Evolutionary conservation across 2,329 filamentous ascomycete genomes (phyloP).

Genomic region (Gnomoniopsis sp.): DNA sequence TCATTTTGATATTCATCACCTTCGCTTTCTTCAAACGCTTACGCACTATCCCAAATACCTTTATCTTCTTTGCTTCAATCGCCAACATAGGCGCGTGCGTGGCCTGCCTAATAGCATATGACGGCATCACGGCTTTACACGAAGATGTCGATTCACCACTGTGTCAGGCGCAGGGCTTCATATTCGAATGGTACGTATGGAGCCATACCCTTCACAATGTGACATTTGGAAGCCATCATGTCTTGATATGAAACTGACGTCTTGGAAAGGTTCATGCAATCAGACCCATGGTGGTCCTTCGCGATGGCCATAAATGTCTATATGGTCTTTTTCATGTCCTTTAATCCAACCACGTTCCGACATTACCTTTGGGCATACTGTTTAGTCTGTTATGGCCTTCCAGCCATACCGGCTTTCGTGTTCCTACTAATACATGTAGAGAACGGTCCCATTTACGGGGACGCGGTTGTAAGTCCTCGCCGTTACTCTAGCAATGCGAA

Average conservation of each 20-base stretch:
- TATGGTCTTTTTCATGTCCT: conserved; percentile 61
- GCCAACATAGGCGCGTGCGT: conserved; percentile 57
- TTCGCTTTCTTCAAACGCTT: conserved; percentile 49
- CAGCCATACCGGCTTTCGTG: conserved; percentile 63
- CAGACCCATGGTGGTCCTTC: conserved; percentile 73
- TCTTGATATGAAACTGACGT: neutral
- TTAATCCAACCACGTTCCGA: conserved; percentile 64
- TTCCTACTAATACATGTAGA: conserved; percentile 54
- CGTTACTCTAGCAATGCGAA: neutral
- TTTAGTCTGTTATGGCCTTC: conserved; percentile 67
- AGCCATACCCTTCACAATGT: too few relatives aligned
- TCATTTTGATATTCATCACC: conserved; percentile 49
- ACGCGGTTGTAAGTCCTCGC: conserved; percentile 48
- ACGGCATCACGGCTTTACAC: conserved; percentile 54
- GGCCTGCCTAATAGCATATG: conserved; percentile 69
- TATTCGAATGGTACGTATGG: conserved; percentile 62
- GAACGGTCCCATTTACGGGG: conserved; percentile 46
- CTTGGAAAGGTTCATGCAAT: conserved; percentile 69
- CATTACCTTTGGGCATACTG: conserved; percentile 70
- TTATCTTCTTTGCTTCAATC: conserved; percentile 59
- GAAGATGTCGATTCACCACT: conserved; percentile 42
- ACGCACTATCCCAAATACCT: conserved; percentile 58
- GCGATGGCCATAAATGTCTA: conserved; percentile 83
- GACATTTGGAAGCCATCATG: neutral
- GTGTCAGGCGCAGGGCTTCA: conserved; percentile 58